A percentile compares a stretch with the other conserved stretches of the same genome.
phyloP scores from a whole-genome alignment of 2,329 filamentous ascomycete genomes.

The Ophiostoma australiae region DNA sequence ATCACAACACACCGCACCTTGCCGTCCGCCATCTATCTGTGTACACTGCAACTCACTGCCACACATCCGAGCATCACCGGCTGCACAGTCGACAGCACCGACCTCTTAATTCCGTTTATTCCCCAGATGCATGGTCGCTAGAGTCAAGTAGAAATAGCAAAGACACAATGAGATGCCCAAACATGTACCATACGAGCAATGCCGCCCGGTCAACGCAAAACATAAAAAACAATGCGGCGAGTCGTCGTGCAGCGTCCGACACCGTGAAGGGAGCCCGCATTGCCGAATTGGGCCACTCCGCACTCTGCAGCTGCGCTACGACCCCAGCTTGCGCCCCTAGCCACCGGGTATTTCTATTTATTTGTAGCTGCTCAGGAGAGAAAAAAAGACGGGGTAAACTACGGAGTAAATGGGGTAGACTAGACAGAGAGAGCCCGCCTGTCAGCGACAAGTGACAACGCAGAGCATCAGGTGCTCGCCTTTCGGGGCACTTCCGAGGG shows the following conservation, averaged over 20 bases:
- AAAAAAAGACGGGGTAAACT: not conserved
- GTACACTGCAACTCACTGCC: not conserved
- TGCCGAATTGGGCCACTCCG: slow-evolving; percentile 9
- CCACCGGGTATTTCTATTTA: not conserved
- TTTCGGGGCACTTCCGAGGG: not conserved
- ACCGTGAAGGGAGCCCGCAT: not conserved
- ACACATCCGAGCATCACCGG: not conserved
- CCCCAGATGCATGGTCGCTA: not conserved
- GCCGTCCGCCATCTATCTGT: no score
- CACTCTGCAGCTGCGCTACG: slow-evolving; percentile 8
- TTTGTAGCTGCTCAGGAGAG: not conserved
- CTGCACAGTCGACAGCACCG: not conserved
- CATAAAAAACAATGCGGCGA: not conserved
- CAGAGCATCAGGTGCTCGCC: slow-evolving; percentile 6
- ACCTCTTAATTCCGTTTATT: not conserved
- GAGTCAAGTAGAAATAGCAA: not conserved
- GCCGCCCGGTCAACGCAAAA: not conserved
- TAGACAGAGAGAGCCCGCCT: not conserved
- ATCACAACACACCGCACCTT: no score
- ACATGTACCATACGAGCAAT: not conserved
- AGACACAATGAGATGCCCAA: not conserved
- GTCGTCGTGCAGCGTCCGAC: not conserved
- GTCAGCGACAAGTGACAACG: not conserved
- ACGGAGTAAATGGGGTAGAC: slow-evolving; percentile 1
- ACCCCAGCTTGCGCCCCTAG: slow-evolving; percentile 11